Evolutionary conservation across 805 yeast species (phyloP), one percentile per base, ranked within the genome.

Genomic region (Yarrowia sp.): DNA sequence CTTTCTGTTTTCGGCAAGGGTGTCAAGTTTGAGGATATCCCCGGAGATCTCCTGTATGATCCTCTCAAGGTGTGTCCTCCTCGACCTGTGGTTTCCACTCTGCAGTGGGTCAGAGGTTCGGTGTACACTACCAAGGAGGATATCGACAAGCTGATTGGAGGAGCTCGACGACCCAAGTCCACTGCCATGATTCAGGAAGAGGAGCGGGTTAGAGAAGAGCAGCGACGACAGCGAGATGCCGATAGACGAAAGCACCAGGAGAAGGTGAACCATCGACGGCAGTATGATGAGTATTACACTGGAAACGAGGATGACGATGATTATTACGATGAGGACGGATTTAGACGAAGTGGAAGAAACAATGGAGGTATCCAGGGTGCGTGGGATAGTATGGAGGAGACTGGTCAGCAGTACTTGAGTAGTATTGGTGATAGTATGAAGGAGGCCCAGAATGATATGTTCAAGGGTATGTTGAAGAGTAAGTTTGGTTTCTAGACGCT

Each of bases 21-120:
- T 18, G 66, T 67, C 42, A 61, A 63, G 50, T 71, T 68, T 8
- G 72, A 69, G n/a, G 70, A 70, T 28, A 74, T 68, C 15, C 66
- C 67, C 2, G 73, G 79, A 1, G 96, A 90, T 73, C 76, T 81
- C 1, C 76, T 95, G 39, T 92, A 87, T 76, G 88, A 89, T 71
- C 87, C 84, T 31, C 83, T 85, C 67, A 80, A 88, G 50, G 77
- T 82, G 6, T 82, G 88, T 18, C 96, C 97, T 1, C 83, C 84
- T 36, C 81, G 98, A 55, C 99, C 99, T 1, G 80, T 84, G 4
- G 84, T 90, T 7, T 84, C 91, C 41, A 83, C 95, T 0, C 78
- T 89, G 48, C 93, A 88, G 74, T 89, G 97, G 95, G 90, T 95
- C 7, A 84, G 87, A 69, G 97, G 97, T 2, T 78, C 88, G 0